Evolutionary conservation across 2,329 filamentous ascomycete species (phyloP).

Genomic region (Polytolypa hystricis): DNA sequence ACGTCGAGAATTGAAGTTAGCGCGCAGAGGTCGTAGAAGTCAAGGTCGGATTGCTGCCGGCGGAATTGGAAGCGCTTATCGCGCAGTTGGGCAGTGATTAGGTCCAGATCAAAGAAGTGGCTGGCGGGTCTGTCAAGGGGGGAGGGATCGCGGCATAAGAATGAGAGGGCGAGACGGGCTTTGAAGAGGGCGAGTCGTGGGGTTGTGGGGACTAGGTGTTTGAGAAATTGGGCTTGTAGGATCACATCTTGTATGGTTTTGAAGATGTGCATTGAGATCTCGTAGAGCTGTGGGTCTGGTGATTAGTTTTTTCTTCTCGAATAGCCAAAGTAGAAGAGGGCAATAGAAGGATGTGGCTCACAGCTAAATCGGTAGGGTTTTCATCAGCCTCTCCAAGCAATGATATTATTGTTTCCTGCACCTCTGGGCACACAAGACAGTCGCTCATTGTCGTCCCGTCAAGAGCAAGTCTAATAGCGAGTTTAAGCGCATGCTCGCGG

Average conservation of each 20-base stretch:
- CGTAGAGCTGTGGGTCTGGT: slow-evolving; percentile 17
- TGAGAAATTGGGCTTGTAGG: slow-evolving; percentile 31
- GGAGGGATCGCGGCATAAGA: slow-evolving; percentile 20
- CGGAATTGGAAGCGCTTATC: slow-evolving; percentile 23
- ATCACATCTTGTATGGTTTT: slow-evolving; percentile 27
- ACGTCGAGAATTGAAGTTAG: slow-evolving; percentile 60
- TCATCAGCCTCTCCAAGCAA: slow-evolving; percentile 13
- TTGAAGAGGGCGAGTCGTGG: slow-evolving; percentile 28
- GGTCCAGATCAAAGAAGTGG: slow-evolving; percentile 20
- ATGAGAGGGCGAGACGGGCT: slow-evolving; percentile 28
- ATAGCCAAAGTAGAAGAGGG: neutral
- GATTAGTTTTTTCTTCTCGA: slow-evolving; percentile 11
- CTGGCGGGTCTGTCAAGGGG: slow-evolving; percentile 19
- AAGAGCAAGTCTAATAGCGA: slow-evolving; percentile 28
- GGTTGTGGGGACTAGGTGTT: slow-evolving; percentile 29
- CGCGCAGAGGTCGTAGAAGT: slow-evolving; percentile 60
- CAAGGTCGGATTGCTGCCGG: slow-evolving; percentile 15
- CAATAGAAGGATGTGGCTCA: slow-evolving; percentile 13
- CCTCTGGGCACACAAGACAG: slow-evolving; percentile 19
- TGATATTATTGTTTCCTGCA: slow-evolving; percentile 24
- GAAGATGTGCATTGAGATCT: slow-evolving; percentile 19
- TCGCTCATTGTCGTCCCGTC: slow-evolving; percentile 24
- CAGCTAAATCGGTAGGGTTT: slow-evolving; percentile 3
- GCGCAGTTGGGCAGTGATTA: slow-evolving; percentile 19
- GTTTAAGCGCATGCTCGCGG: slow-evolving; percentile 20